phyloP scores from a whole-genome alignment of 83 land plant species.

The Picea abies region DNA sequence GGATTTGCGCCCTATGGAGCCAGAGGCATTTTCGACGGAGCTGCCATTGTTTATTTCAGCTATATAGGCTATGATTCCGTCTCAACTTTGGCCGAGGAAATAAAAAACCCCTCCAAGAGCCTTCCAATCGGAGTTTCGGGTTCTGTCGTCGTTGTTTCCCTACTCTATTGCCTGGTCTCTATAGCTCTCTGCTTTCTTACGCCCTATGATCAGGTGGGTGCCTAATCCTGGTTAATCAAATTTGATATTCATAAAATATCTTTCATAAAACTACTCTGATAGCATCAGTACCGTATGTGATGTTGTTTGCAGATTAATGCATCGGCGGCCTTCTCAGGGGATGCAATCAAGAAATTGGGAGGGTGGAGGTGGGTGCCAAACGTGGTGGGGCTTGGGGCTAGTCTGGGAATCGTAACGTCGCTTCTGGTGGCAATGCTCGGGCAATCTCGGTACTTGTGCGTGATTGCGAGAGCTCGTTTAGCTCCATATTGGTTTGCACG shows the following conservation, averaged over 20 bases:
- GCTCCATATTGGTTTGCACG: slow-evolving; percentile 79
- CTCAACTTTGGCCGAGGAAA: slow-evolving; percentile 88
- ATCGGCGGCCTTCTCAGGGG: slow-evolving; percentile 54
- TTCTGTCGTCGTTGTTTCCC: slow-evolving; percentile 66
- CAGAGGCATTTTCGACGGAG: slow-evolving; percentile 66
- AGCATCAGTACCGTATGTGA: too few species aligned
- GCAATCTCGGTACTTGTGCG: slow-evolving; percentile 83
- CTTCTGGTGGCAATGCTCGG: slow-evolving; percentile 88
- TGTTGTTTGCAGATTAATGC: background rate
- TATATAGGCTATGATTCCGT: slow-evolving; percentile 88
- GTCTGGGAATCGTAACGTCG: slow-evolving; percentile 75
- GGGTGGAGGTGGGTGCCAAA: slow-evolving; percentile 74
- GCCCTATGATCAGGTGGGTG: slow-evolving; percentile 74
- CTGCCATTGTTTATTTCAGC: slow-evolving; percentile 83
- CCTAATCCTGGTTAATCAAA: too few species aligned
- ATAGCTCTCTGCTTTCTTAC: slow-evolving; percentile 58
- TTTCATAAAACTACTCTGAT: too few species aligned
- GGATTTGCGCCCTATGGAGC: slow-evolving; percentile 75
- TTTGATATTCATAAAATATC: too few species aligned
- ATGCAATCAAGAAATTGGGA: slow-evolving; percentile 50
- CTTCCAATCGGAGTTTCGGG: slow-evolving; percentile 82
- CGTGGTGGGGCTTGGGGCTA: slow-evolving; percentile 68
- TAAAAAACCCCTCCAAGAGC: slow-evolving; percentile 60
- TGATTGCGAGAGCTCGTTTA: slow-evolving; percentile 63
- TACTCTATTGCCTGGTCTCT: slow-evolving; percentile 77